Evolutionary conservation across 495 filamentous ascomycete species (phyloP).

Genomic region (Aspergillus cristatus): DNA sequence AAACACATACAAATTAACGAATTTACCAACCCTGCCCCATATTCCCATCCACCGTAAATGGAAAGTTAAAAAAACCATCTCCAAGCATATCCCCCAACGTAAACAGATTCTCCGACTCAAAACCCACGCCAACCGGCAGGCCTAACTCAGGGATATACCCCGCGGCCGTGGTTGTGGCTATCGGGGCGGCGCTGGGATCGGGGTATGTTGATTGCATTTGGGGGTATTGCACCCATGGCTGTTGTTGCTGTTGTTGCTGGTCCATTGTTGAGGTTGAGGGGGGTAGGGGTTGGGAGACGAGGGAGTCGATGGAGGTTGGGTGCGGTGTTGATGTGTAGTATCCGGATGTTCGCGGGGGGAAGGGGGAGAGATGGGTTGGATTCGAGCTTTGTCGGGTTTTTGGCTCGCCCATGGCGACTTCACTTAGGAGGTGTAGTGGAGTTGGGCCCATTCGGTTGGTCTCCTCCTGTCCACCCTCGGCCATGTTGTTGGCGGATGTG

Average conservation of each 20-base stretch:
- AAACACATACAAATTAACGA: too few species aligned
- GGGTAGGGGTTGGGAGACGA: conserved; percentile 5
- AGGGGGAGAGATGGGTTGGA: too few species aligned
- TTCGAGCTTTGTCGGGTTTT: conserved; percentile 9
- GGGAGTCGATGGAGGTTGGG: background rate
- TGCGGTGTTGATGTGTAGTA: conserved; percentile 6
- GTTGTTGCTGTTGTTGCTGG: conserved; percentile 3
- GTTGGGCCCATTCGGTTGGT: conserved; percentile 37
- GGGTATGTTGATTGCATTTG: background rate
- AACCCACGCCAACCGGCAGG: conserved; percentile 15
- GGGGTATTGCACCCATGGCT: conserved; percentile 11
- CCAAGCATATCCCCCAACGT: conserved; percentile 30
- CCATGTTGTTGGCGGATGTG: too few species aligned
- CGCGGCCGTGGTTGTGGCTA: background rate
- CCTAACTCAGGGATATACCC: conserved; percentile 17
- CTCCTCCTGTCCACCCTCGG: too few species aligned
- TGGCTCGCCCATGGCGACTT: conserved; percentile 52
- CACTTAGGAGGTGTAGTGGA: conserved; percentile 57
- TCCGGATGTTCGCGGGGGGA: too few species aligned
- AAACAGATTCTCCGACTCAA: conserved; percentile 22
- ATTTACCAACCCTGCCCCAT: too few species aligned
- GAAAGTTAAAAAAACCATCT: conserved; percentile 27
- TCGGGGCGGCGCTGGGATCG: background rate
- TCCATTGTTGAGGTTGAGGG: too few species aligned
- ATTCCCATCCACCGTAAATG: conserved; percentile 19